Evolutionary conservation across 495 filamentous ascomycete genomes (phyloP), one percentile per base, ranked within the genome.

Genomic region (Daldinia childiae): DNA sequence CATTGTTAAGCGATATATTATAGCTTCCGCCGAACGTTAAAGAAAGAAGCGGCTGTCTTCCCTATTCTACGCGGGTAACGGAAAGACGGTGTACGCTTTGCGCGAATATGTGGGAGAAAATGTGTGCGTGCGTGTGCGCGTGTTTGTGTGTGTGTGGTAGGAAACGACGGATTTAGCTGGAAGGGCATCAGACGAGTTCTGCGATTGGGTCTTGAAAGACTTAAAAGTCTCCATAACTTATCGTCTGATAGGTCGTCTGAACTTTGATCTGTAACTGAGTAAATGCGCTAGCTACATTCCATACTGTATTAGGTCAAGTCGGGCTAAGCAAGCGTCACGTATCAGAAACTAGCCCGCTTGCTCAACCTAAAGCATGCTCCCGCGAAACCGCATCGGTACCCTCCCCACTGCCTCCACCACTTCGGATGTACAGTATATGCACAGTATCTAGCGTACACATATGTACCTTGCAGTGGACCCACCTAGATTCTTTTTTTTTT

Each of bases 311-410:
- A 12, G 26, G 50, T 56, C 36, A 48, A 52, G 32, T 55, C 27
- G 29, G n/a, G 58, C 69, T 64, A 50, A 54, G 51, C 38, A 66
- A 24, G 45, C 62, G 68, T 71, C 62, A 70, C 48, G 60, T 61
- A 66, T 58, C 57, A 66, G 61, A 34, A 65, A 59, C 56, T n/a
- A 56, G 26, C 24, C 21, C 62, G 38, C 60, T 52, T n/a, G 24
- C 34, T 55, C 55, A 59, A 36, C n/a, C 55, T 52, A 30, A 39
- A 58, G 32, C 66, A 41, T 36, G 61, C 55, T 57, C 60, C 62
- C 62, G 62, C 62, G 57, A 62, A 62, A 62, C 68, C 68, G 56
- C 55, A 64, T 64, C 56, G 36, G 36, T 50, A 54, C 50, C 50
- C 34, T 36, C 6, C 6, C 50, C 50, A 54, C 50, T 15, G 50